A percentile compares a stretch with the other conserved stretches of the same genome.
phyloP scores from a whole-genome alignment of 495 filamentous ascomycete genomes.

The Parachaetomium inaequale region DNA sequence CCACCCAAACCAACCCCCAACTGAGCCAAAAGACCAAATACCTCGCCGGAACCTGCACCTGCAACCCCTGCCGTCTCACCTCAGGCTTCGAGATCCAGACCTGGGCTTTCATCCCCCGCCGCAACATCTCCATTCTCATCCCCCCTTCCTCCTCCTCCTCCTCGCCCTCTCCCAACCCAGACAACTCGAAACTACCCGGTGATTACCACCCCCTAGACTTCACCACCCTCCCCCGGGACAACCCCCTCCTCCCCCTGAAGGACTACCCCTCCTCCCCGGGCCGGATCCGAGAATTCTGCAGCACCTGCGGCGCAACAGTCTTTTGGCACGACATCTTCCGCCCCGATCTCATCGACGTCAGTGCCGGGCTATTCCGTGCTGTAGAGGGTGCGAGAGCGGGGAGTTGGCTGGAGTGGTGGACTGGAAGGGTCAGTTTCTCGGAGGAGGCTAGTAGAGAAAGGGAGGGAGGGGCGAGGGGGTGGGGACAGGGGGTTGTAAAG shows the following conservation, averaged over 20 bases:
- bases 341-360: conserved; percentile 61
- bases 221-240: conserved; percentile 33
- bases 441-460: conserved; percentile 53
- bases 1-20: neutral
- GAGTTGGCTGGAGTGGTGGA: conserved; percentile 60
- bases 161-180: neutral
- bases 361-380: conserved; percentile 56
- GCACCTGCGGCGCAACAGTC: conserved; percentile 59
- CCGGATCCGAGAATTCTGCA: conserved; percentile 62
- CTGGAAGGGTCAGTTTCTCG: conserved; percentile 55
- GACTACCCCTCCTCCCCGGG: conserved; percentile 52
- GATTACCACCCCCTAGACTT: conserved; percentile 40
- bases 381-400: conserved; percentile 51
- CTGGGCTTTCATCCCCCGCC: conserved; percentile 65
- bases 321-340: conserved; percentile 61
- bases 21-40: conserved; percentile 37
- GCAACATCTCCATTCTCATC: conserved; percentile 51
- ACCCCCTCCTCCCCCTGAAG: conserved; percentile 40
- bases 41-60: conserved; percentile 63
- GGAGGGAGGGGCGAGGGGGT: conserved; percentile 25
- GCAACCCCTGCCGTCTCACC: conserved; percentile 57
- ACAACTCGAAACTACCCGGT: conserved; percentile 7
- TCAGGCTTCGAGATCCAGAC: conserved; percentile 64
- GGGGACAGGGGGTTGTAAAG: conserved; percentile 37
- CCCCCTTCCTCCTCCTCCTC: neutral